Evolutionary conservation across 805 yeast species (phyloP), one percentile per base, ranked within the genome.

Genomic region (Monosporozyma aquatica): DNA sequence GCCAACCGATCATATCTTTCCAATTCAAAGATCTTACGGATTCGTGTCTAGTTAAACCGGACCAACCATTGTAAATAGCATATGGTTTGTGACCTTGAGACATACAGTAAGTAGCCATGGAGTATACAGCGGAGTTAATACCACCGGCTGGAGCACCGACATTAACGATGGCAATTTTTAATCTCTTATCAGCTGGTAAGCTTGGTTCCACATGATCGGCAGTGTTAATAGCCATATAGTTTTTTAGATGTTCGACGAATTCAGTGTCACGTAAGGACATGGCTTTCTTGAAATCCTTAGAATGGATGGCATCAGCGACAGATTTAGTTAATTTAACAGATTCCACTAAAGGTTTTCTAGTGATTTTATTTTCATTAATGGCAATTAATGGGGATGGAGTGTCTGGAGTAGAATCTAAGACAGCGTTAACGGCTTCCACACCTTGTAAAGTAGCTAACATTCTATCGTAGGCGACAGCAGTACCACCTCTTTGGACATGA

Each of bases 121-220:
- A 82, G 50, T 81, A 70, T 4, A 80, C 80, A n/a, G 87, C 82
- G 37, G 85, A 75, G 61, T 83, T 83, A 67, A 83, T 71, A 45
- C 84, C 89, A 50, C 83, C 81, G 17, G 87, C 78, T 26, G 92
- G 82, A 3, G 92, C 90, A 52, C 92, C 92, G 46, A 82, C 80
- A 51, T 82, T 81, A 41, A 82, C 70, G 35, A 82, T 73, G 37
- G 85, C 90, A 47, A 81, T 76, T 50, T 74, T 78, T 53, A 77
- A 66, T 50, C 79, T 70, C 54, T 78, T 63, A 4, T 61, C 70
- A 15, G 56, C 62, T 4, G 82, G 78, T 50, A 82, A 66, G 49
- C 66, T 48, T n/a, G 85, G 81, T 45, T 72, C 75, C 47, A 71
- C 72, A 55, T 82, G 82, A 55, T 78, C 78, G 26, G 86, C 83